Percentiles rank a stretch among this genome's conserved stretches.
Evolutionary conservation across 2,329 filamentous ascomycete species (phyloP).

Genomic region (Fusarium pininemorale): DNA sequence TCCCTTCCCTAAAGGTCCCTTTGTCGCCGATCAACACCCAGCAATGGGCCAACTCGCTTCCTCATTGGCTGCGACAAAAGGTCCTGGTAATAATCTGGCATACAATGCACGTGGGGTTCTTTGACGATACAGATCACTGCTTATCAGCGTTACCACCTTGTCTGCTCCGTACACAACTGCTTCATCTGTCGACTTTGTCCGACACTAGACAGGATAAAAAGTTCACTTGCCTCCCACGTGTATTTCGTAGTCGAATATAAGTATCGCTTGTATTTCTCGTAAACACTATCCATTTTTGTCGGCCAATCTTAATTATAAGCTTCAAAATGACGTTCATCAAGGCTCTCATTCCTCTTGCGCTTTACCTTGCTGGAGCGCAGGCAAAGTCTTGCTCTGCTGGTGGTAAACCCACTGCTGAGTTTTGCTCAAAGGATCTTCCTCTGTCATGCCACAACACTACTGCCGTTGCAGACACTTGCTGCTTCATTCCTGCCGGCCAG

Average conservation of each 20-base stretch:
- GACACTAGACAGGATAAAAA: background rate
- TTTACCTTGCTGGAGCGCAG: background rate
- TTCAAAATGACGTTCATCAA: constrained; percentile 18
- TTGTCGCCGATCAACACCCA: constrained; percentile 22
- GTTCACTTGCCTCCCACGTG: constrained; percentile 2
- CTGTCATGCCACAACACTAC: constrained; percentile 68
- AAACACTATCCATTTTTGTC: background rate
- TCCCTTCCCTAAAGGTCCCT: constrained; percentile 16
- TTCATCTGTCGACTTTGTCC: constrained; percentile 21
- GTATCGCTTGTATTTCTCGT: background rate
- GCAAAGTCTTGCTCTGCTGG: constrained; percentile 6
- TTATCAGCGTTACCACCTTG: constrained; percentile 18
- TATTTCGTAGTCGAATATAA: background rate
- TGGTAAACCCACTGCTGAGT: background rate
- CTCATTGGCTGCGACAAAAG: constrained; percentile 32
- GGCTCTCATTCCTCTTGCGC: constrained; percentile 20
- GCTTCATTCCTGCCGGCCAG: constrained; percentile 76
- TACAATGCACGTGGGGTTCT: constrained; percentile 33
- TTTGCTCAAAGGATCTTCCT: constrained; percentile 33
- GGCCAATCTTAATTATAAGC: background rate
- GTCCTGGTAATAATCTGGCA: constrained; percentile 28
- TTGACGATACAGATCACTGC: constrained; percentile 17
- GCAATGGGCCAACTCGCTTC: background rate
- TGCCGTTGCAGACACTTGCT: constrained; percentile 71
- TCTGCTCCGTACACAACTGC: constrained; percentile 22